These are phyloP conservation scores for Apophysomyces sp. DNA, from an alignment of 371 early-diverging fungal species.

Conservation along the genomic window DNA sequence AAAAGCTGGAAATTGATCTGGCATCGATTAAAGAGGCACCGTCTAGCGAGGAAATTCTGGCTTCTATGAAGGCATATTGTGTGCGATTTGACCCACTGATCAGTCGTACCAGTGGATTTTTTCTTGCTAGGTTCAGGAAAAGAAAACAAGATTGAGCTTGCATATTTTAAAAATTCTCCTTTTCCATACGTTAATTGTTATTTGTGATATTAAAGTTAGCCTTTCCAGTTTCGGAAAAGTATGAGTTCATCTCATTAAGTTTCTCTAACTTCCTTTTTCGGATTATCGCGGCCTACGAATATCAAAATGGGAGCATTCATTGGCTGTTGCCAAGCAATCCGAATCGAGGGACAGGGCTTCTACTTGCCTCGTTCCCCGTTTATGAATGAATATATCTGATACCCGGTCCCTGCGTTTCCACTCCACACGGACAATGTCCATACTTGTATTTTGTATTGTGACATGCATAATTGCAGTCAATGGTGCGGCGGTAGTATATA, in stretches of 20 bases:
- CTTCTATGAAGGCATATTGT: slow-evolving; percentile 23
- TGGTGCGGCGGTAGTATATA: neutral
- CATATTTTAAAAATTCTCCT: neutral
- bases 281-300: neutral
- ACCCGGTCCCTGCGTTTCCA: neutral
- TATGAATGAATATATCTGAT: neutral
- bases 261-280: no score
- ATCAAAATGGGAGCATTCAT: neutral
- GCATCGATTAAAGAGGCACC: slow-evolving; percentile 51
- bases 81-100: slow-evolving; percentile 67
- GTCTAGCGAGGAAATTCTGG: slow-evolving; percentile 43
- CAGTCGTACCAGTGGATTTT: slow-evolving; percentile 74
- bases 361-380: neutral
- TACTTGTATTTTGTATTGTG: neutral
- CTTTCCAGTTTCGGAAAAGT: no score
- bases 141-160: neutral
- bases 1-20: slow-evolving; percentile 21
- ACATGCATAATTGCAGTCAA: neutral
- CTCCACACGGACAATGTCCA: neutral
- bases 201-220: no score
- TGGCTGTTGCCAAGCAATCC: neutral
- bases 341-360: neutral
- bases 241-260: no score
- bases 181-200: no score
- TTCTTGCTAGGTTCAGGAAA: slow-evolving; percentile 71